Conservation (phyloP, 1,139 yeast genomes). For the Saccharomyces hybrid region DNA sequence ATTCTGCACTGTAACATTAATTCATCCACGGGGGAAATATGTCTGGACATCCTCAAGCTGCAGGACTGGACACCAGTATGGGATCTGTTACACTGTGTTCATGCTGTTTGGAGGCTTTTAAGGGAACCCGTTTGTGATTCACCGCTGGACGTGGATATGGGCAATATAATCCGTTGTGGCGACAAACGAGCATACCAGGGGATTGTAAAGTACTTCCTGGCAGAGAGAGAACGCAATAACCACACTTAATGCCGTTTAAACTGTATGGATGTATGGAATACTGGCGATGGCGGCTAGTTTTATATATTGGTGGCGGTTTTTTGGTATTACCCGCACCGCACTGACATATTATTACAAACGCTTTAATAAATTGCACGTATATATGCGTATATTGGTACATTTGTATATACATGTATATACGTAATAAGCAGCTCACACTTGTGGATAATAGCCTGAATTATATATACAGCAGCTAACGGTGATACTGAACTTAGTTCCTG, state of each 20-base stretch:
- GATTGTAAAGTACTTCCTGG: conserved; percentile 53
- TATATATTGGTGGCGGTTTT: not conserved
- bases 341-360: not conserved
- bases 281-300: not conserved
- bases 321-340: not conserved
- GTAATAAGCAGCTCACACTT: not conserved
- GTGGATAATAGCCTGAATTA: not conserved
- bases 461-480: not conserved
- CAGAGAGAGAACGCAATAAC: not conserved
- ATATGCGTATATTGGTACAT: not conserved
- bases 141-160: conserved; percentile 79
- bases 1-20: conserved; percentile 75
- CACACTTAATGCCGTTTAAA: not conserved
- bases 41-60: conserved; percentile 65
- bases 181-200: conserved; percentile 53
- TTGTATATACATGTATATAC: not conserved
- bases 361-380: not conserved
- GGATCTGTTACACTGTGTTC: conserved; percentile 62
- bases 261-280: not conserved
- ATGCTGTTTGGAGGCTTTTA: conserved; percentile 62
- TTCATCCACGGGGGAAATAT: conserved; percentile 65
- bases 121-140: conserved; percentile 79
- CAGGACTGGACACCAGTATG: conserved; percentile 83
- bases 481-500: not conserved
- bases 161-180: conserved; percentile 59